Evolutionary conservation across 768 basidiomycete genomes (phyloP).

Genomic region (Rubroboletus pulcherrimus): DNA sequence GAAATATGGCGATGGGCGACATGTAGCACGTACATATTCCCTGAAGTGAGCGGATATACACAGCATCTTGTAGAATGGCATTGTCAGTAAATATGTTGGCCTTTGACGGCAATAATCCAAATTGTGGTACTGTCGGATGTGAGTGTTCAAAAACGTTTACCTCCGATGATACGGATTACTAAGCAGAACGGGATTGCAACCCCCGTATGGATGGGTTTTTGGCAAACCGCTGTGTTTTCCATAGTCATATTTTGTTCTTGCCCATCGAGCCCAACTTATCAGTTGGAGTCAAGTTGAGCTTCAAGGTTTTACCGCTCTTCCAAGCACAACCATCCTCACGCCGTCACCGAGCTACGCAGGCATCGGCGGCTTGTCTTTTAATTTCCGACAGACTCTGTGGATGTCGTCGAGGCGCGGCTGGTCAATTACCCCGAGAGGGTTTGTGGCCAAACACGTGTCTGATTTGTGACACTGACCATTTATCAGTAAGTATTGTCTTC

Average conservation of each 20-base stretch:
- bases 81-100: constrained; percentile 26
- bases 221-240: neutral
- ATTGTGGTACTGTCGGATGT: neutral
- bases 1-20: neutral
- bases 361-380: constrained; percentile 17
- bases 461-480: neutral
- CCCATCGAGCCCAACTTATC: neutral
- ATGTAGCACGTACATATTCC: constrained; percentile 56
- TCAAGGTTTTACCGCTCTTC: neutral
- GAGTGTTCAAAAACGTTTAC: neutral
- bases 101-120: neutral
- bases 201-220: neutral
- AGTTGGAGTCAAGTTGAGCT: neutral
- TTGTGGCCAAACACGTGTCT: constrained; percentile 7
- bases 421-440: constrained; percentile 2
- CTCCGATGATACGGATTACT: constrained; percentile 5
- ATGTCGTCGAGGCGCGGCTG: constrained; percentile 3
- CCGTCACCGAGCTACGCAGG: neutral
- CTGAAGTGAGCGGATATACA: constrained; percentile 76
- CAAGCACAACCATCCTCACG: neutral
- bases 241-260: neutral
- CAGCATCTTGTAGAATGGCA: constrained; percentile 88
- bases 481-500: neutral
- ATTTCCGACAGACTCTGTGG: constrained; percentile 22
- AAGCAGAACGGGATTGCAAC: constrained; percentile 6